These are phyloP conservation scores for Coemansia sp. DNA, from an alignment of 192 early-diverging fungal genomes.

Conservation along the genomic window DNA sequence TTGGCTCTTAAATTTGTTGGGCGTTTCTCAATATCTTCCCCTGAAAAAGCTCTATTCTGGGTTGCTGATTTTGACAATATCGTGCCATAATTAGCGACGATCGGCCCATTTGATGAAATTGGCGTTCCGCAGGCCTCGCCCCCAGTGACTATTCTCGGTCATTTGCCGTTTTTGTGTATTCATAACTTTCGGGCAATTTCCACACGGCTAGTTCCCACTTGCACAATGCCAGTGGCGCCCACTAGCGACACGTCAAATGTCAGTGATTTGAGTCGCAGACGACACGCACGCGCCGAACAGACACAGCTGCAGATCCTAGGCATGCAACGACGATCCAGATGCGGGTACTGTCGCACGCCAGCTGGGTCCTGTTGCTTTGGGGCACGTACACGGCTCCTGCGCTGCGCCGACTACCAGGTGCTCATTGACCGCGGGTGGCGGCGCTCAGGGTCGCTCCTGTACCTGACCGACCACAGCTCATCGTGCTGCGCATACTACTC, in stretches of 20 bases:
- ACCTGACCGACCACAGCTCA: conserved; percentile 57
- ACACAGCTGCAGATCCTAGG: conserved; percentile 24
- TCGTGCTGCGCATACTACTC: conserved; percentile 57
- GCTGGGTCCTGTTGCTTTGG: conserved; percentile 20
- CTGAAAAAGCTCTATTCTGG: neutral
- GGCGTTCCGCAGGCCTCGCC: neutral
- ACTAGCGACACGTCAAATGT: neutral
- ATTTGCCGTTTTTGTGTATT: neutral
- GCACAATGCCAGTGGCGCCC: neutral
- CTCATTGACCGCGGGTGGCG: conserved; percentile 56
- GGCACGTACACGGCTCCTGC: neutral
- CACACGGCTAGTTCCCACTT: neutral
- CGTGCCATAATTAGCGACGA: neutral
- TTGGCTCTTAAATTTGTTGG: neutral
- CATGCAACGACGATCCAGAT: conserved; percentile 28
- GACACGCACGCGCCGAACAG: neutral
- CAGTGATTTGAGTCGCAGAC: neutral
- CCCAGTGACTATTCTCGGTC: neutral
- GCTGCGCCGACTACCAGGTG: conserved; percentile 46
- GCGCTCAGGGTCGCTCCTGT: conserved; percentile 45
- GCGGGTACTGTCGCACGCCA: conserved; percentile 37
- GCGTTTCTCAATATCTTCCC: neutral
- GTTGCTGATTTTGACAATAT: neutral
- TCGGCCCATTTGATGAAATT: neutral
- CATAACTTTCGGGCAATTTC: neutral